Percentiles rank a stretch among this genome's conserved stretches.
Conservation (phyloP, 768 basidiomycete species). For the Mrakia gelida region DNA sequence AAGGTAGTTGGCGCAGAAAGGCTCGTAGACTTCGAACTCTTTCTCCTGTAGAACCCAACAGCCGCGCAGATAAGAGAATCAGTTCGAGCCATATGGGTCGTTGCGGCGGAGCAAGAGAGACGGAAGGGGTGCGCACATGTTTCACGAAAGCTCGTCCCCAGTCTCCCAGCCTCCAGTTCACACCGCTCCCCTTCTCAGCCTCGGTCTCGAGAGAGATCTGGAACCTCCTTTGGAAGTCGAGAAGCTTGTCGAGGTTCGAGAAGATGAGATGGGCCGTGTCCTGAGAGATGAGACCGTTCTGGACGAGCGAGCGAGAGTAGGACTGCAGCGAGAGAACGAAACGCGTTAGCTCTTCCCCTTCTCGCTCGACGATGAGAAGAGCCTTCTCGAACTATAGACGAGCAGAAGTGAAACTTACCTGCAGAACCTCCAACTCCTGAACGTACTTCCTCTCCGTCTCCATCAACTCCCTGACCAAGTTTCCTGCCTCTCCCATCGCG, state of each 20-base stretch:
- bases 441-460: slow-evolving; percentile 96
- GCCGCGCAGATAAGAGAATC: slow-evolving; percentile 20
- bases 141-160: slow-evolving; percentile 84
- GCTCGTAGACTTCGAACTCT: slow-evolving; percentile 92
- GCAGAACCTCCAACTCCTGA: slow-evolving; percentile 91
- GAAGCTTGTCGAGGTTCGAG: slow-evolving; percentile 84
- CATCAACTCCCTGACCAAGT: slow-evolving; percentile 70
- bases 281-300: slow-evolving; percentile 79
- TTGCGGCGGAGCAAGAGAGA: slow-evolving; percentile 42
- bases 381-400: background rate
- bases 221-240: slow-evolving; percentile 94
- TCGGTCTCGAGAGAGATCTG: slow-evolving; percentile 83
- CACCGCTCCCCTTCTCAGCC: slow-evolving; percentile 54
- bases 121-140: slow-evolving; percentile 58
- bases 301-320: slow-evolving; percentile 78
- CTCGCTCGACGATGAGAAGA: too few species aligned
- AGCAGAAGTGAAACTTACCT: slow-evolving; percentile 54
- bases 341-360: background rate
- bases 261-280: slow-evolving; percentile 95
- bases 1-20: slow-evolving; percentile 93
- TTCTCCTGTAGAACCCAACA: slow-evolving; percentile 63
- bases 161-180: slow-evolving; percentile 48
- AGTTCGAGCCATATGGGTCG: slow-evolving; percentile 16
- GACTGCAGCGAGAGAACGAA: slow-evolving; percentile 53
- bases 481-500: slow-evolving; percentile 65